Conservation (phyloP, 768 basidiomycete species). For the Lentinula guzmanii region DNA sequence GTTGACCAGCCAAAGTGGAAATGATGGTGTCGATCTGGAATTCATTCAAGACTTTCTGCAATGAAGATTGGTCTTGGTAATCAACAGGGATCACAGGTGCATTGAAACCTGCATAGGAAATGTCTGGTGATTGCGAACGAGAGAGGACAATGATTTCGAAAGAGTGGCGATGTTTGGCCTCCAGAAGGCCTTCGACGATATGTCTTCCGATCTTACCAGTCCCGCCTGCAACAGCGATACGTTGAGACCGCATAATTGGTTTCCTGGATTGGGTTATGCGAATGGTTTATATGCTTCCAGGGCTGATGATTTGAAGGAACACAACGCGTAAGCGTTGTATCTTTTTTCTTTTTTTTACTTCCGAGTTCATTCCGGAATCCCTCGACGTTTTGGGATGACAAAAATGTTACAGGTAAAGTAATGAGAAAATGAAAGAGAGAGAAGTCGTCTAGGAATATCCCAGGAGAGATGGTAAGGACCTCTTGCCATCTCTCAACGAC, state of each 20-base stretch:
- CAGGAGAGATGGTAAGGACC: too few species aligned
- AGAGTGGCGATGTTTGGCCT: background rate
- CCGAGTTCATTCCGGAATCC: background rate
- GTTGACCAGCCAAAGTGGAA: background rate
- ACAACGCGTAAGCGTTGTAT: background rate
- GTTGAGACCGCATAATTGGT: constrained; percentile 1
- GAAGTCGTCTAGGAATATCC: too few species aligned
- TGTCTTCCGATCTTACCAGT: constrained; percentile 3
- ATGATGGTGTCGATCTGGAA: constrained; percentile 6
- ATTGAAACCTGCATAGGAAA: background rate
- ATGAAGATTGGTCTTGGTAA: background rate
- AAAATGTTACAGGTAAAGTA: too few species aligned
- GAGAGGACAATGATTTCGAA: constrained; percentile 6
- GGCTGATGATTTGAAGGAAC: background rate
- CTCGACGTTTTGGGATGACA: background rate
- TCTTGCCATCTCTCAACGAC: too few species aligned
- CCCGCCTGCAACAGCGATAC: constrained; percentile 5
- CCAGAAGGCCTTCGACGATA: constrained; percentile 5
- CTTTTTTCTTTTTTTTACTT: background rate
- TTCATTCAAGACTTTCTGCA: background rate
- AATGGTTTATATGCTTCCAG: too few species aligned
- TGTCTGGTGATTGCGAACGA: background rate
- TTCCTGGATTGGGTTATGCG: background rate
- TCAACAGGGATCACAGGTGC: constrained; percentile 2
- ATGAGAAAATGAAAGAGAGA: too few species aligned